A percentile compares a stretch with the other conserved stretches of the same genome.
Evolutionary conservation across 1,284 basidiomycete genomes (phyloP).

Genomic region (Apiotrichum mycotoxinovorans): DNA sequence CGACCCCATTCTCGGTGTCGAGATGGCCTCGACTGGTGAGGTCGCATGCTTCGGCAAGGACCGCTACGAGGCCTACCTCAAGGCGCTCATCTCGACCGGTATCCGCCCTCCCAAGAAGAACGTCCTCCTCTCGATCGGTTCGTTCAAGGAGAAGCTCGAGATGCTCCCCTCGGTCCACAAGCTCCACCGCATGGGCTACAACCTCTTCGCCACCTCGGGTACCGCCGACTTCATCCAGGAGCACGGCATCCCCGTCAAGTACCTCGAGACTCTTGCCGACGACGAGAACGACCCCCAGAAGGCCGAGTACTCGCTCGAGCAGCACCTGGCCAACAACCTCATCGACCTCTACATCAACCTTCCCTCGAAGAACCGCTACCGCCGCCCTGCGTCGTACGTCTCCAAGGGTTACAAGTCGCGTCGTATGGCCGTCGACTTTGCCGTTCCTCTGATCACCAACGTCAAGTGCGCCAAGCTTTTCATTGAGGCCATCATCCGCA

Average conservation of each 20-base stretch:
- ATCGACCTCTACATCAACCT: slow-evolving; percentile 99
- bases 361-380: slow-evolving; percentile 96
- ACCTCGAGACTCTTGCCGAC: slow-evolving; percentile 80
- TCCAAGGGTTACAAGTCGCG: slow-evolving; percentile 96
- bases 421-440: slow-evolving; percentile 99
- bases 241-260: slow-evolving; percentile 61
- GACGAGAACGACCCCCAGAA: slow-evolving; percentile 75
- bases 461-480: slow-evolving; percentile 98
- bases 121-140: slow-evolving; percentile 57
- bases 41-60: slow-evolving; percentile 97
- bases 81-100: slow-evolving; percentile 93
- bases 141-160: slow-evolving; percentile 97
- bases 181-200: slow-evolving; percentile 88
- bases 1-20: slow-evolving; percentile 96
- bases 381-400: slow-evolving; percentile 92
- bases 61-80: slow-evolving; percentile 98
- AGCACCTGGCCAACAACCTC: slow-evolving; percentile 90
- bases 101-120: slow-evolving; percentile 78
- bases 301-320: slow-evolving; percentile 90
- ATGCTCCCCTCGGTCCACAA: slow-evolving; percentile 95
- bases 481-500: slow-evolving; percentile 89
- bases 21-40: slow-evolving; percentile 99
- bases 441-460: slow-evolving; percentile 95
- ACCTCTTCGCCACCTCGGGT: slow-evolving; percentile 94
- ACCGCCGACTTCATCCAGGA: slow-evolving; percentile 92